Base-by-base conservation (phyloP, 345 rosid species). In the Arabidopsis suecica region DNA sequence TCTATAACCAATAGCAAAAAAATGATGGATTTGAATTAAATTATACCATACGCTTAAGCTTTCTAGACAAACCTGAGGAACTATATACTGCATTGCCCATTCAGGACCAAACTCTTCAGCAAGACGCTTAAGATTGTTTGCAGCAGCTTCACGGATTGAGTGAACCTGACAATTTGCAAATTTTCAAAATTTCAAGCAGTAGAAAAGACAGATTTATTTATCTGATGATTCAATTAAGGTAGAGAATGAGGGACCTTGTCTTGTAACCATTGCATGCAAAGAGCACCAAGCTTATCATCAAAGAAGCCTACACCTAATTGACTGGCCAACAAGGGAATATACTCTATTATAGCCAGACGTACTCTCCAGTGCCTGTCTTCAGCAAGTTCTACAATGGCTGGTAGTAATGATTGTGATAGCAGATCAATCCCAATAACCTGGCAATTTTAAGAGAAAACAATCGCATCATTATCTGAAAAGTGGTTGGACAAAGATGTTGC, bases 301-400 rank as follows among this genome's bases (percentile, higher is more conserved):
- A 90, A 90, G 82, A 90, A 90, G 34, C 91, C 89, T 33, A 86
- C 88, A 68, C 96, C 96, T 89, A 90, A 73, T 42, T 93, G 96
- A 73, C 98, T 93, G 6, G 98, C 97, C 86, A 91, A 82, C 67
- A 93, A 77, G 42, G 98, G 98, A 79, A 91, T 93, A 74, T 93
- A 93, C 79, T 93, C 98, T 55, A 93, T 93, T 76, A 93, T 91
- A 68, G 98, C 96, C 78, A 93, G 97, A 25, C 96, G 85, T 45
- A 93, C 97, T 77, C 96, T 88, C 98, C 98, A 93, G 57, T 93
- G 98, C 71, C 94, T 87, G 82, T 93, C 98, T 86, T 91, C 97
- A 1, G 97, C 97, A 80, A 93, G 97, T 86, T 93, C 98, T 58
- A 91, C 98, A 57, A 93, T 93, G 53, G 98, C 98, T 51, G 98